These are phyloP conservation scores for Aspergillus floridensis DNA, from an alignment of 2,329 filamentous ascomycete genomes.

Conservation along the genomic window DNA sequence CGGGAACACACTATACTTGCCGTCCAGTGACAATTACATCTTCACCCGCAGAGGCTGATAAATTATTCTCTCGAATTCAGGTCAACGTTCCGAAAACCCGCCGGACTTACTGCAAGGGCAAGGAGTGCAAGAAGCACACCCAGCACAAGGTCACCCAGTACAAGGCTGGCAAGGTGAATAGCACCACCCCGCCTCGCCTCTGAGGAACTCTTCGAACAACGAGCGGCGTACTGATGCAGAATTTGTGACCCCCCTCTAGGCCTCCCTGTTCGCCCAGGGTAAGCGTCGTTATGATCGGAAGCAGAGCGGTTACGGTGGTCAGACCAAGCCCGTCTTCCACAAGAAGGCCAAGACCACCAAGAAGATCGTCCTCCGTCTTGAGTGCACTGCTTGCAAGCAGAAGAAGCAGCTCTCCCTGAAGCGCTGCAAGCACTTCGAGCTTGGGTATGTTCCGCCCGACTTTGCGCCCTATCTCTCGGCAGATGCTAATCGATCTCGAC, in stretches of 20 bases:
- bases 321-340: slow-evolving; percentile 99
- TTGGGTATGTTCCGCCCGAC: slow-evolving; percentile 68
- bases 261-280: slow-evolving; percentile 94
- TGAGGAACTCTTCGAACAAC: slow-evolving; percentile 12
- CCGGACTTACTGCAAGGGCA: slow-evolving; percentile 97
- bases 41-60: slow-evolving; percentile 4
- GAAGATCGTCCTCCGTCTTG: slow-evolving; percentile 98
- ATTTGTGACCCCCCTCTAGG: slow-evolving; percentile 47
- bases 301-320: slow-evolving; percentile 99
- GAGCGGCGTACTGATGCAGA: slow-evolving; percentile 24
- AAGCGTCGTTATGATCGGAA: slow-evolving; percentile 99
- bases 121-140: slow-evolving; percentile 89
- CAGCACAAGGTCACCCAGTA: slow-evolving; percentile 94
- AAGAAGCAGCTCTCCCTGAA: slow-evolving; percentile 98
- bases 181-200: slow-evolving; percentile 9
- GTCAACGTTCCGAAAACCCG: slow-evolving; percentile 99
- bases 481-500: slow-evolving; percentile 43
- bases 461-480: too few species aligned
- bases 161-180: slow-evolving; percentile 84
- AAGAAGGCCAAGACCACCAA: slow-evolving; percentile 99
- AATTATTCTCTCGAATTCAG: slow-evolving; percentile 44
- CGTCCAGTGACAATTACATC: background rate
- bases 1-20: slow-evolving; percentile 1
- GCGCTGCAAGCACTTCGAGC: slow-evolving; percentile 99
- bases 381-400: slow-evolving; percentile 97